Evolutionary conservation across 208 protist species (phyloP), one percentile per base, ranked within the genome.

Genomic region (Leishmania lainsoni): DNA sequence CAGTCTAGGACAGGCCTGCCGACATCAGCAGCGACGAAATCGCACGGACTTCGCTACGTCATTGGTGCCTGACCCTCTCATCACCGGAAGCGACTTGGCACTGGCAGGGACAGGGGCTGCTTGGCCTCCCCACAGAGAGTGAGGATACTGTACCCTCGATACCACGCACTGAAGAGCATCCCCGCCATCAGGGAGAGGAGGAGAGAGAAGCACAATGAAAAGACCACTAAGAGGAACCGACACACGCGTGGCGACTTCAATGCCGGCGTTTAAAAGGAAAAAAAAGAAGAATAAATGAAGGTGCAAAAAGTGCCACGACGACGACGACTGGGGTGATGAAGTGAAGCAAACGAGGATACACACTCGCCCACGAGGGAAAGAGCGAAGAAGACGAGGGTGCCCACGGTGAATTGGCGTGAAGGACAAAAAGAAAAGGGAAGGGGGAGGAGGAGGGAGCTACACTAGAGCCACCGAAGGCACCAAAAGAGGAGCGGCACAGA

Each of bases 191-290:
- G 56, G 5, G 22, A 22, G 22, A 39, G 35, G 35, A 39, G 22
- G 2, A 61, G 52, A 61, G 56, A 61, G 56, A 59, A 59, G 17
- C 56, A 16, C 8, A 61, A 61, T 12, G 8, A 29, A 61, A 61
- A 29, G 22, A 5, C 22, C n/a, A 66, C 59, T 17, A 39, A n/a
- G 29, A 54, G 14, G 51, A 16, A 54, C 12, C 5, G 1, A 35
- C n/a, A 17, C n/a, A 35, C n/a, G 20, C 8, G n/a, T 22, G 6
- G 56, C 22, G 8, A 26, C 56, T 26, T 61, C 56, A 61, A 16
- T 26, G n/a, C 56, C 22, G 14, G 74, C 42, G 73, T 65, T 70
- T 54, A 66, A 80, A 83, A 58, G 79, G 69, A 77, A 71, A 69
- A 75, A 49, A 48, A 71, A 75, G 69, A 49, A 48, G 61, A 75